Conservation (phyloP, 2,329 filamentous ascomycete species). For the Leptographium procerum region DNA sequence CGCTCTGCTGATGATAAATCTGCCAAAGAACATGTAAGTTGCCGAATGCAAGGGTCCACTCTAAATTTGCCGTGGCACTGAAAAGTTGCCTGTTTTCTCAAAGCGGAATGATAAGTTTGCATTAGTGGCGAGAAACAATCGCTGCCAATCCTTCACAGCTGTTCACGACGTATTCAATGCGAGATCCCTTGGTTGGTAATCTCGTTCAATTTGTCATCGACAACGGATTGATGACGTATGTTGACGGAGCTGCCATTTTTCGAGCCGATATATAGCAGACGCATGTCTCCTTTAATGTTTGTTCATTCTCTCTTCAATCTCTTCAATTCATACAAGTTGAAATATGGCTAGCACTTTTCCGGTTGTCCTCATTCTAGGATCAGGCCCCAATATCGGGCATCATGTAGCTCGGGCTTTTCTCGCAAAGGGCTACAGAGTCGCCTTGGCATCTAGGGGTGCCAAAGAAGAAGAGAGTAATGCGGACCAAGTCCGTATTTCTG, state of each 20-base stretch:
- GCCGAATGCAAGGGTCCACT: background rate
- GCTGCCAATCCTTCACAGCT: too few species aligned
- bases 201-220: background rate
- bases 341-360: background rate
- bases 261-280: too few species aligned
- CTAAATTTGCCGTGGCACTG: background rate
- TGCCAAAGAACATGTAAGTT: background rate
- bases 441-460: background rate
- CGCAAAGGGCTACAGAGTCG: background rate
- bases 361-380: background rate
- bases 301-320: too few species aligned
- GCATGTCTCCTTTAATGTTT: too few species aligned
- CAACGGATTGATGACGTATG: too few species aligned
- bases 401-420: background rate
- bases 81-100: constrained; percentile 5
- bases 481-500: too few species aligned
- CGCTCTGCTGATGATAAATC: background rate
- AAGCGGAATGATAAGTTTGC: background rate
- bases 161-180: background rate
- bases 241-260: too few species aligned
- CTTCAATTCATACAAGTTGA: too few species aligned
- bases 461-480: too few species aligned
- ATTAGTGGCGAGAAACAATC: background rate
- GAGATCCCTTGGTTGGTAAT: background rate
- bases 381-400: background rate